These are phyloP conservation scores for Leptographium lundbergii DNA, from an alignment of 2,329 filamentous ascomycete genomes.

Conservation along the genomic window DNA sequence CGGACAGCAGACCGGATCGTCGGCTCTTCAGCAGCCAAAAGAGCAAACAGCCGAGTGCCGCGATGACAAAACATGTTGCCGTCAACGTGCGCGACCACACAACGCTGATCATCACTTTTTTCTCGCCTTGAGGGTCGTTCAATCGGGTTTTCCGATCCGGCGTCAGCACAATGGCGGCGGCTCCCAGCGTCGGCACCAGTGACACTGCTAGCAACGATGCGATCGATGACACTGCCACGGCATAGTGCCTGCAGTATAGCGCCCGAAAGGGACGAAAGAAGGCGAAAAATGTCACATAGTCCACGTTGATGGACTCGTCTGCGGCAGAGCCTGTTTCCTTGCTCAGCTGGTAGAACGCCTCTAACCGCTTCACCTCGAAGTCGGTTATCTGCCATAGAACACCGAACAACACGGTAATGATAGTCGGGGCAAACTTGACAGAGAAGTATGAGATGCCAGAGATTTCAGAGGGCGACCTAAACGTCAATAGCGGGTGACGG, in stretches of 20 bases:
- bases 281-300: slow-evolving; percentile 58
- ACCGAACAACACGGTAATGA: slow-evolving; percentile 48
- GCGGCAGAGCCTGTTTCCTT: slow-evolving; percentile 47
- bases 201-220: slow-evolving; percentile 54
- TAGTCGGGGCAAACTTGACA: slow-evolving; percentile 50
- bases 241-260: slow-evolving; percentile 49
- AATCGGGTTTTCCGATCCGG: slow-evolving; percentile 36
- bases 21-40: slow-evolving; percentile 49
- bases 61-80: slow-evolving; percentile 41
- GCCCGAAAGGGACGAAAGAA: slow-evolving; percentile 53
- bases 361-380: slow-evolving; percentile 53
- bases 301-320: slow-evolving; percentile 57
- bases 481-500: slow-evolving; percentile 32
- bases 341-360: slow-evolving; percentile 54
- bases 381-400: slow-evolving; percentile 55
- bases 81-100: slow-evolving; percentile 52
- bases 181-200: slow-evolving; percentile 55
- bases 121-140: slow-evolving; percentile 27
- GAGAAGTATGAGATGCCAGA: slow-evolving; percentile 41
- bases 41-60: slow-evolving; percentile 42
- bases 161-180: slow-evolving; percentile 45
- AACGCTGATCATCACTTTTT: slow-evolving; percentile 42
- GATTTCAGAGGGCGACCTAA: slow-evolving; percentile 37
- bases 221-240: slow-evolving; percentile 53
- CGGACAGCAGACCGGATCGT: slow-evolving; percentile 51